Conservation (phyloP, 495 filamentous ascomycete genomes). For the Baudoinia panamericana region DNA sequence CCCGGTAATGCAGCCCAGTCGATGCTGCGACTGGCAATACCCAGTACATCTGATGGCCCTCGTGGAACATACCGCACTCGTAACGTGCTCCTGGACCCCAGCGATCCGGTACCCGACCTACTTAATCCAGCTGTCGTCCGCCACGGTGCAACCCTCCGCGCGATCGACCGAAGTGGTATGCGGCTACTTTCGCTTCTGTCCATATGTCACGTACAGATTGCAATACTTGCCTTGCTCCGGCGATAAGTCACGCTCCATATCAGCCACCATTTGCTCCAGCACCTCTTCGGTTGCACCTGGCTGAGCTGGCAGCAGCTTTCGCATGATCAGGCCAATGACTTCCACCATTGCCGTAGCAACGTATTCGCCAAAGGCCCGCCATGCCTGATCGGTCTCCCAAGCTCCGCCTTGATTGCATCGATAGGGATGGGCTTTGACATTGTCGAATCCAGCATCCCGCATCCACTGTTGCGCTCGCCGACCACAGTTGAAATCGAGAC, state of each 20-base stretch:
- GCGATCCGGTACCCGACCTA: too few species aligned
- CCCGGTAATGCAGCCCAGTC: too few species aligned
- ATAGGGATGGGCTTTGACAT: background rate
- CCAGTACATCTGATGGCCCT: too few species aligned
- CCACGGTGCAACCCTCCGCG: too few species aligned
- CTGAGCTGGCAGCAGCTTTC: background rate
- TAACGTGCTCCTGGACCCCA: too few species aligned
- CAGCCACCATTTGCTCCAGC: background rate
- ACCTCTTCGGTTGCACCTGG: background rate
- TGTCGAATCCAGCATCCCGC: background rate
- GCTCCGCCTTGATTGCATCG: background rate
- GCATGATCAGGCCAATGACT: background rate
- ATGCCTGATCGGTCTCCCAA: background rate
- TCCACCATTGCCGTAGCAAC: background rate
- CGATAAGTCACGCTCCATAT: constrained; percentile 1
- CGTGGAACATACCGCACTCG: too few species aligned
- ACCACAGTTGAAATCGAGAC: background rate
- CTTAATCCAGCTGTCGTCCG: too few species aligned
- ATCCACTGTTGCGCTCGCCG: background rate
- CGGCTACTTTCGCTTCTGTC: background rate
- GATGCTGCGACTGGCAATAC: too few species aligned
- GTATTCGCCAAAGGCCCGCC: constrained; percentile 1
- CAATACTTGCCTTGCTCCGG: constrained; percentile 5
- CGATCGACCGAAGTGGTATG: too few species aligned
- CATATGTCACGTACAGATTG: background rate